A percentile compares a stretch with the other conserved stretches of the same genome.
Evolutionary conservation across 2,329 filamentous ascomycete species (phyloP).

Genomic region (Colletotrichum sidae): DNA sequence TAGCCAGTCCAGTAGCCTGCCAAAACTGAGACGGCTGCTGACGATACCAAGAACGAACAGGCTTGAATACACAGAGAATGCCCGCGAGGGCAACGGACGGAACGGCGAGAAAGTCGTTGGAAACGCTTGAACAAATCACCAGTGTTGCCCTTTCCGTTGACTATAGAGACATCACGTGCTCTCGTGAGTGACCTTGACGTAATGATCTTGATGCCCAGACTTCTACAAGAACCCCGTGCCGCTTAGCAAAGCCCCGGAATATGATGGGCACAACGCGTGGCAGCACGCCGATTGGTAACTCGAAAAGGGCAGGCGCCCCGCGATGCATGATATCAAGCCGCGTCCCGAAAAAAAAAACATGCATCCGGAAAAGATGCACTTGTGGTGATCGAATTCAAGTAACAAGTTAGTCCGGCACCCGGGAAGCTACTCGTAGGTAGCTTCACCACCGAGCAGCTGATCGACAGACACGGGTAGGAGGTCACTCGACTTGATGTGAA

Average conservation of each 20-base stretch:
- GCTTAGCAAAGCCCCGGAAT: no score
- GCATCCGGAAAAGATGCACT: conserved; percentile 16
- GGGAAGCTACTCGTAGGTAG: not conserved
- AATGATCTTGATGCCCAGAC: not conserved
- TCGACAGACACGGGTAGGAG: conserved; percentile 13
- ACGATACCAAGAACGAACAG: not conserved
- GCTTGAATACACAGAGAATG: not conserved
- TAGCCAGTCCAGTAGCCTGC: no score
- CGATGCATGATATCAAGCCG: conserved; percentile 24
- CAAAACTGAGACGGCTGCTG: no score
- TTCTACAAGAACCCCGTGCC: no score
- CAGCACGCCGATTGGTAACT: not conserved
- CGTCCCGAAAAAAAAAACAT: conserved; percentile 7
- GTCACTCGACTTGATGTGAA: conserved; percentile 27
- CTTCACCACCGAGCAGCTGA: not conserved
- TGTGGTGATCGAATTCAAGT: conserved; percentile 9
- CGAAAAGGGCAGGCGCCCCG: not conserved
- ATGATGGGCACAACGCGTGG: not conserved
- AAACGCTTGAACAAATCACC: no score
- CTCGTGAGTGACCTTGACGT: conserved; percentile 24
- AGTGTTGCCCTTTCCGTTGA: no score
- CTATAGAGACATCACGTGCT: conserved; percentile 5
- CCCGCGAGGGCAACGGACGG: no score
- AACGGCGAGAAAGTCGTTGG: no score
- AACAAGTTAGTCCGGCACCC: not conserved